Conservation (phyloP, 2,329 filamentous ascomycete genomes). For the Hypoxylon sp. region DNA sequence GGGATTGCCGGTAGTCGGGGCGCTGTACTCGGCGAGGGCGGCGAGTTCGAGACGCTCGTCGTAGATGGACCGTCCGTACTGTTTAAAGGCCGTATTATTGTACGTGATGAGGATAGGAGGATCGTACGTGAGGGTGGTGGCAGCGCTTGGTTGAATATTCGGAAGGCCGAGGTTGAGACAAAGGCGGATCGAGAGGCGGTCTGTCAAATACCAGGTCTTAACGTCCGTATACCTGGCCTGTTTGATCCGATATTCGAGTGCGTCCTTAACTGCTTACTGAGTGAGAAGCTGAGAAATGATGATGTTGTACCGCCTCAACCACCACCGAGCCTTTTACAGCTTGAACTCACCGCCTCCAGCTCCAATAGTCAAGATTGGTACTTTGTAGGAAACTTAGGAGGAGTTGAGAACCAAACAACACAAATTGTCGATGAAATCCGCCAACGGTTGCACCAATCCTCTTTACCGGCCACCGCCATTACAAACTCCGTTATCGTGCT, state of each 20-base stretch:
- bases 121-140: slow-evolving; percentile 80
- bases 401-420: slow-evolving; percentile 63
- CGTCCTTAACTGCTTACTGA: slow-evolving; percentile 57
- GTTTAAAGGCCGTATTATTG: slow-evolving; percentile 79
- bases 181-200: slow-evolving; percentile 53
- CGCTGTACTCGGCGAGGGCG: slow-evolving; percentile 89
- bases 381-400: slow-evolving; percentile 54
- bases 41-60: slow-evolving; percentile 95
- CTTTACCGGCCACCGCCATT: slow-evolving; percentile 61
- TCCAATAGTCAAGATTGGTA: slow-evolving; percentile 57
- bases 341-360: slow-evolving; percentile 3
- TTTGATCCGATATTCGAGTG: slow-evolving; percentile 74
- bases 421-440: slow-evolving; percentile 64
- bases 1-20: slow-evolving; percentile 72
- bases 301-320: slow-evolving; percentile 27
- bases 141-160: slow-evolving; percentile 78
- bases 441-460: slow-evolving; percentile 56
- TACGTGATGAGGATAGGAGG: slow-evolving; percentile 68
- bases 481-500: slow-evolving; percentile 77
- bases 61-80: slow-evolving; percentile 81
- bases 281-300: slow-evolving; percentile 18
- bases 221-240: slow-evolving; percentile 72
- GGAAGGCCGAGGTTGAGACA: slow-evolving; percentile 67
- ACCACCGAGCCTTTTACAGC: slow-evolving; percentile 13
- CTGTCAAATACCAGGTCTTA: slow-evolving; percentile 26